Evolutionary conservation across 78 protist species (phyloP).

Genomic region (Planoprotostelium fungivorum): DNA sequence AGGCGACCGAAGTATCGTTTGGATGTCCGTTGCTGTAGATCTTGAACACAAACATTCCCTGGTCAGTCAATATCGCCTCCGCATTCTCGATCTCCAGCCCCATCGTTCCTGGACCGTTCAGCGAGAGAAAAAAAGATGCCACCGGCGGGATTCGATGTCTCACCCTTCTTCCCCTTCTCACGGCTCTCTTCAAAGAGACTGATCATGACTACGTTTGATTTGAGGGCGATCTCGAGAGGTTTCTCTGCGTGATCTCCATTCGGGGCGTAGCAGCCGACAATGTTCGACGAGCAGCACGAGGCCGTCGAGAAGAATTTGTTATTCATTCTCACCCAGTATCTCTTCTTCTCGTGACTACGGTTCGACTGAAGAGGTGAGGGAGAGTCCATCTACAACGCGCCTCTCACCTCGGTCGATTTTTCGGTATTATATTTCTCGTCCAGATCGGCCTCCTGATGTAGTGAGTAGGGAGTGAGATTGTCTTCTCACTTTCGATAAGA

Average conservation of each 20-base stretch:
- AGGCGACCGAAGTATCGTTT: conserved; percentile 7
- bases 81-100: neutral
- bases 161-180: neutral
- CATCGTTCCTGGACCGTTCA: neutral
- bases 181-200: neutral
- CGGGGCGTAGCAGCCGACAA: conserved; percentile 30
- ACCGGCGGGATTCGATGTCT: neutral
- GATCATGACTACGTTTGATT: neutral
- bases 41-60: neutral
- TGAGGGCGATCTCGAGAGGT: conserved; percentile 11
- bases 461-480: neutral
- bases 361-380: neutral
- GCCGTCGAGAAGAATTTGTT: neutral
- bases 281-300: neutral
- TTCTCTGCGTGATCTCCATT: conserved; percentile 19
- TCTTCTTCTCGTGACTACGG: neutral
- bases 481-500: neutral
- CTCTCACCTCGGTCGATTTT: neutral
- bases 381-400: neutral
- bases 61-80: neutral
- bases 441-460: neutral
- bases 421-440: neutral
- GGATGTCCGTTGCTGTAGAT: conserved; percentile 11
- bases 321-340: neutral
- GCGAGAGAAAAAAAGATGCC: neutral